Base-by-base conservation (phyloP, 495 filamentous ascomycete genomes). In the Xylaria grammica region DNA sequence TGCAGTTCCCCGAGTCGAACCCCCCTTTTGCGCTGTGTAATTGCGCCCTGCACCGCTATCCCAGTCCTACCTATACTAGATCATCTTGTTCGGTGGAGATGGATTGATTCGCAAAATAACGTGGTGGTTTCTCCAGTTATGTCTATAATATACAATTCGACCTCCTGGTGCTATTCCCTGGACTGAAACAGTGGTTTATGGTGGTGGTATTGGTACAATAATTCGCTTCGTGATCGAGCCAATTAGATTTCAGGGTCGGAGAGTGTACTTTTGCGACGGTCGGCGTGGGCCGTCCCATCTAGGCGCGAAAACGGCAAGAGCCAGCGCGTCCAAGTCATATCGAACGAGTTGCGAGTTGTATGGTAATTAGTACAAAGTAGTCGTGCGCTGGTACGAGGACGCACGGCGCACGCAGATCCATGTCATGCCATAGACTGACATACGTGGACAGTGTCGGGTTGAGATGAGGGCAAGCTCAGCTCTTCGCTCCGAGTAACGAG, bases 401-500 rank as follows among this genome's bases (percentile, higher is more conserved):
- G 13, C 38, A 17, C 9, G 20, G n/a, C 32, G 42, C 13, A 24
- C 1, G 9, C 38, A 27, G n/a, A 48, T 19, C 9, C 26, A 48
- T 5, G 42, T 48, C 5, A 17, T 59, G 19, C 13, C 19, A 22
- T 36, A 11, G 19, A 34, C 22, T 8, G 29, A 17, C 20, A 32
- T 19, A 8, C 19, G 15, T 46, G n/a, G 20, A 19, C 6, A 24
- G 24, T 11, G 9, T 9, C 40, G 26, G 42, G 30, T 38, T 34
- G 27, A 50, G 22, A 22, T 52, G 38, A 0, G 55, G 20, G 40
- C n/a, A 30, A 36, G 63, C 44, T 74, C 67, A 80, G 54, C 75
- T 74, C 69, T 76, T 78, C 24, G 75, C 74, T 34, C 75, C 76
- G 34, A 86, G 72, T 20, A 89, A 64, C 44, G 85, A 85, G 54